Percentiles rank a stretch among this genome's conserved stretches.
phyloP scores from a whole-genome alignment of 1,284 basidiomycete genomes.

The Tilletia setariae region DNA sequence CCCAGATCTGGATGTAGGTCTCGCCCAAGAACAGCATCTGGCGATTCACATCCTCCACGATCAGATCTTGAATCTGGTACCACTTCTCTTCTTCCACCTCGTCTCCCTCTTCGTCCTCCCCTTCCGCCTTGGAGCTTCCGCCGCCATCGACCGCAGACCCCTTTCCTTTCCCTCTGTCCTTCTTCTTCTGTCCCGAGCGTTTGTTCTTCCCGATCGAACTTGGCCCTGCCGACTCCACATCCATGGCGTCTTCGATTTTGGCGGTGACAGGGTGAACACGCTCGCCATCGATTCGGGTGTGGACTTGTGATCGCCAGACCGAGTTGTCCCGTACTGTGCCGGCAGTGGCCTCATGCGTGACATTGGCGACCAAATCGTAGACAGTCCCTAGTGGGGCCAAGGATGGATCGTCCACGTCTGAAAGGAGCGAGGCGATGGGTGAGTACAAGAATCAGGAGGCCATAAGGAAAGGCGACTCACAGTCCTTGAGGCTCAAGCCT shows the following conservation, averaged over 20 bases:
- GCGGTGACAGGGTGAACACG: conserved; percentile 42
- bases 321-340: conserved; percentile 84
- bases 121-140: not conserved
- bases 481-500: conserved; percentile 79
- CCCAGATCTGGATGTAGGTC: conserved; percentile 68
- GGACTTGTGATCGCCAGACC: conserved; percentile 87
- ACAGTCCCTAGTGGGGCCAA: conserved; percentile 61
- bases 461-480: not conserved
- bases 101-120: conserved; percentile 59
- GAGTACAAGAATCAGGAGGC: not conserved
- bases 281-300: conserved; percentile 57
- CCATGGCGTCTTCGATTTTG: conserved; percentile 14
- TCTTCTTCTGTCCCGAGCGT: not conserved
- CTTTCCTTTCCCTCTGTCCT: conserved; percentile 8
- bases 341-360: conserved; percentile 89
- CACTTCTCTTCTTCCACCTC: conserved; percentile 67
- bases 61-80: conserved; percentile 94
- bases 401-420: conserved; percentile 60
- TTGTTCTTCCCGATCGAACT: not conserved
- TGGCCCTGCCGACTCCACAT: not conserved
- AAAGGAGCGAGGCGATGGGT: not conserved
- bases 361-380: conserved; percentile 93
- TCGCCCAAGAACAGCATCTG: conserved; percentile 99
- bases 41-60: conserved; percentile 88
- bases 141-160: not conserved